Evolutionary conservation across 805 yeast genomes (phyloP), one percentile per base, ranked within the genome.

Genomic region (Zygotorulaspora chibaensis): DNA sequence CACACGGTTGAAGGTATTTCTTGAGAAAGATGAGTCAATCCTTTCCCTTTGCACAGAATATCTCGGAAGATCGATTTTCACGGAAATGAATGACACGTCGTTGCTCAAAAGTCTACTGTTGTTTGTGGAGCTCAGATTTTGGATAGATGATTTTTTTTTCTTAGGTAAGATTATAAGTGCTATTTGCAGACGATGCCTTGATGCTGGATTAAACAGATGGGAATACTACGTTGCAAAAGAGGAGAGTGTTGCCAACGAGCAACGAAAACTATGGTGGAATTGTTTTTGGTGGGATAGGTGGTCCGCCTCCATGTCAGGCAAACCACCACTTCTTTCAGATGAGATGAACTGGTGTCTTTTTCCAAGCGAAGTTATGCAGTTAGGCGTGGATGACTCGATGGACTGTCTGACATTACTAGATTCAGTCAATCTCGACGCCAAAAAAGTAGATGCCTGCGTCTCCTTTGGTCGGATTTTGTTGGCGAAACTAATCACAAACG

Each of bases 271-370:
- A 3, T 55, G 56, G 56, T 55, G 57, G 59, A 45, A 41, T 10
- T 37, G 46, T 20, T 45, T 43, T 16, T 51, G 55, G 57, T 52
- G 56, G 56, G 57, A 52, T 43, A 45, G 43, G 20, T 55, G 56
- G 57, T 39, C 35, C 36, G 26, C 54, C 3, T 10, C 46, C 2
- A 18, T 35, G 3, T 39, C 53, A 3, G 57, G 57, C 0, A 55
- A 52, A 25, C 47, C 48, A 8, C 40, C 43, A 5, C 10, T 43
- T 15, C 37, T 52, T 1, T 18, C 45, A 9, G 48, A 47, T 8
- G 29, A 38, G 11, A 33, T 27, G 10, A 42, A 29, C 7, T 34
- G 28, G 9, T 53, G 57, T 33, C 40, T 55, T 5, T 46, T 51
- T 16, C 59, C 59, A 7, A 52, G 28, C 18, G 27, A 28, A 8